Evolutionary conservation across 2,329 filamentous ascomycete species (phyloP), one percentile per base, ranked within the genome.

Genomic region (Xylaria sp.): DNA sequence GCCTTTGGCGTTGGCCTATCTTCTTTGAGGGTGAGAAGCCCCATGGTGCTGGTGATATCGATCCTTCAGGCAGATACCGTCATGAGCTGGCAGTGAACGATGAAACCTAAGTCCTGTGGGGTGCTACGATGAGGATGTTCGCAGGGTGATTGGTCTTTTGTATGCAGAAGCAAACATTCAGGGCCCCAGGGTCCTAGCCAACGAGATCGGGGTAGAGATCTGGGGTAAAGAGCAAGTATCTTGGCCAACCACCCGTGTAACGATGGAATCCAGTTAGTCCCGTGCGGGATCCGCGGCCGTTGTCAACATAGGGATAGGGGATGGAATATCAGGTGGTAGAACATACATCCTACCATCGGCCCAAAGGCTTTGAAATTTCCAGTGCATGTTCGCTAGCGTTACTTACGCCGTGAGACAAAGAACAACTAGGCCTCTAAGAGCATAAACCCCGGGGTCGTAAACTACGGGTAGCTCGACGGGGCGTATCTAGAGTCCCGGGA

Each of bases 1-100:
- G 78, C 79, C 67, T 78, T 77, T 4, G 84, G 84, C 74, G 84
- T 86, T 35, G 84, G 82, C 76, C 84, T 73, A 69, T 86, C 84
- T 72, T 86, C 84, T 38, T 81, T 80, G 61, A 85, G 77, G 21
- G 79, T 71, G 55, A 86, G 77, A 65, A 86, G 71, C 63, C 77
- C 76, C 79, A 81, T 81, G 44, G 43, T 72, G 47, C n/a, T 15
- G 62, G 37, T 40, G 52, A 38, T 44, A 9, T 25, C 27, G 48
- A 29, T 38, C 40, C 17, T 21, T 55, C 47, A 51, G 41, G 31
- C 8, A 44, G 37, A 54, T 8, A 27, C 21, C 15, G 31, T 11
- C 27, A 4, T 9, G 29, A 19, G 47, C 23, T 38, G 21, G 7
- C 19, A 21, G 40, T 40, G 13, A 29, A 52, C 41, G n/a, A 60